These are phyloP conservation scores for Suhomyces wounanorum DNA, from an alignment of 1,139 yeast genomes.

Conservation along the genomic window DNA sequence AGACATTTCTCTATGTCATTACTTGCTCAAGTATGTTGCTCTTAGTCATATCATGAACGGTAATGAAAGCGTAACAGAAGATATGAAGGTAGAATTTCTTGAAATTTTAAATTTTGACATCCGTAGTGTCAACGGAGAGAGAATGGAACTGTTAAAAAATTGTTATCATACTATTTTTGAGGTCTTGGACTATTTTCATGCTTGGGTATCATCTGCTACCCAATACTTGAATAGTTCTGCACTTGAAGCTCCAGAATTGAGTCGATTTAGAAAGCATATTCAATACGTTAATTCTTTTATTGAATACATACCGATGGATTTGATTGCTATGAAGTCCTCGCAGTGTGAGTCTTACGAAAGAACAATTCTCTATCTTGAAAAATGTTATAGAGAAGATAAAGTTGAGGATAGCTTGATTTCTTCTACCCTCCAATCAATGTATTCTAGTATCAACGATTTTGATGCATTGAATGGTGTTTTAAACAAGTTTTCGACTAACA, in stretches of 20 bases:
- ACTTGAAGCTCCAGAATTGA: constrained; percentile 22
- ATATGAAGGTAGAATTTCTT: constrained; percentile 58
- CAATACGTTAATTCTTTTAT: constrained; percentile 49
- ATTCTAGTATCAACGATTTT: constrained; percentile 83
- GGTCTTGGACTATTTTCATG: constrained; percentile 79
- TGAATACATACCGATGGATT: constrained; percentile 58
- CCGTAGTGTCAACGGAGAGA: constrained; percentile 47
- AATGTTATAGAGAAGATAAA: constrained; percentile 53
- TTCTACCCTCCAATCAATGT: constrained; percentile 69
- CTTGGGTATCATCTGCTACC: constrained; percentile 59
- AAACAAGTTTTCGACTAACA: constrained; percentile 68
- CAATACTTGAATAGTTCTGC: constrained; percentile 29
- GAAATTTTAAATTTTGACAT: constrained; percentile 55
- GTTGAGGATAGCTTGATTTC: constrained; percentile 44
- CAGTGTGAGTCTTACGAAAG: constrained; percentile 87
- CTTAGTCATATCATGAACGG: constrained; percentile 64
- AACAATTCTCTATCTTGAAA: constrained; percentile 85
- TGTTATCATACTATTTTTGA: constrained; percentile 76
- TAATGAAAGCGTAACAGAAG: constrained; percentile 42
- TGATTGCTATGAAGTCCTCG: constrained; percentile 76
- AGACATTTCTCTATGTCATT: constrained; percentile 67
- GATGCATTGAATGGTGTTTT: constrained; percentile 90
- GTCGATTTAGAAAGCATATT: constrained; percentile 32
- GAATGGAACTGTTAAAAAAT: constrained; percentile 56
- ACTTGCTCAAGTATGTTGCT: constrained; percentile 78